These are phyloP conservation scores for Stagonosporopsis tanaceti DNA, from an alignment of 2,329 filamentous ascomycete species.

Conservation along the genomic window DNA sequence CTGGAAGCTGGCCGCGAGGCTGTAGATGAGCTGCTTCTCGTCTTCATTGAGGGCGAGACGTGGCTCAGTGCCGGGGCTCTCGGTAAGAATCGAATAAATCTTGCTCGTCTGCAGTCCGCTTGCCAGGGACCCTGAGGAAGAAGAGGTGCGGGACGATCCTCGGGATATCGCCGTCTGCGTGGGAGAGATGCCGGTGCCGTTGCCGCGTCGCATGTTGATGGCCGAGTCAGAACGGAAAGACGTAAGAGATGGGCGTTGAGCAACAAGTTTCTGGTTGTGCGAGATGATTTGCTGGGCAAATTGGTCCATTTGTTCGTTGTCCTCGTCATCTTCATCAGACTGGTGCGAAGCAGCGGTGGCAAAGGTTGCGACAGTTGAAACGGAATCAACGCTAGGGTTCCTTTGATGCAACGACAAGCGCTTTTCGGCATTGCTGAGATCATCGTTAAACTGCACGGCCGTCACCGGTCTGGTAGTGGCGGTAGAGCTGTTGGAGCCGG, in stretches of 20 bases:
- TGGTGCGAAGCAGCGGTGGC: slow-evolving; percentile 68
- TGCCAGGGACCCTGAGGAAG: slow-evolving; percentile 42
- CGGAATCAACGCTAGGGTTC: slow-evolving; percentile 65
- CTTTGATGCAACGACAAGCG: slow-evolving; percentile 55
- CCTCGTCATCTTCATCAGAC: slow-evolving; percentile 46
- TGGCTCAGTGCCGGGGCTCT: slow-evolving; percentile 43
- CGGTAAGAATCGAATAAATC: slow-evolving; percentile 54
- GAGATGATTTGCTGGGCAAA: slow-evolving; percentile 46
- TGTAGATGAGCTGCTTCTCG: slow-evolving; percentile 62
- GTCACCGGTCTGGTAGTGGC: slow-evolving; percentile 58
- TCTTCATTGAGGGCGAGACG: slow-evolving; percentile 57
- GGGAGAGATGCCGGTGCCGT: slow-evolving; percentile 34
- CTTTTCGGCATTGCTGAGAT: slow-evolving; percentile 32
- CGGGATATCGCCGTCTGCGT: slow-evolving; percentile 39
- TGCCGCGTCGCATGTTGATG: slow-evolving; percentile 40
- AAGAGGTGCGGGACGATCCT: slow-evolving; percentile 38
- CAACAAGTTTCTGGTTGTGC: slow-evolving; percentile 24
- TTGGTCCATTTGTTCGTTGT: slow-evolving; percentile 54
- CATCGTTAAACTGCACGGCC: slow-evolving; percentile 33
- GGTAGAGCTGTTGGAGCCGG: slow-evolving; percentile 60
- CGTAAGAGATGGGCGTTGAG: slow-evolving; percentile 26
- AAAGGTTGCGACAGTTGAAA: slow-evolving; percentile 69
- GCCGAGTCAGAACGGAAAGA: slow-evolving; percentile 45
- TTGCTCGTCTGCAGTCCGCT: slow-evolving; percentile 49
- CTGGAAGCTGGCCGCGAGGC: slow-evolving; percentile 62